Evolutionary conservation across 495 filamentous ascomycete species (phyloP).

Genomic region (Tuber borchii): DNA sequence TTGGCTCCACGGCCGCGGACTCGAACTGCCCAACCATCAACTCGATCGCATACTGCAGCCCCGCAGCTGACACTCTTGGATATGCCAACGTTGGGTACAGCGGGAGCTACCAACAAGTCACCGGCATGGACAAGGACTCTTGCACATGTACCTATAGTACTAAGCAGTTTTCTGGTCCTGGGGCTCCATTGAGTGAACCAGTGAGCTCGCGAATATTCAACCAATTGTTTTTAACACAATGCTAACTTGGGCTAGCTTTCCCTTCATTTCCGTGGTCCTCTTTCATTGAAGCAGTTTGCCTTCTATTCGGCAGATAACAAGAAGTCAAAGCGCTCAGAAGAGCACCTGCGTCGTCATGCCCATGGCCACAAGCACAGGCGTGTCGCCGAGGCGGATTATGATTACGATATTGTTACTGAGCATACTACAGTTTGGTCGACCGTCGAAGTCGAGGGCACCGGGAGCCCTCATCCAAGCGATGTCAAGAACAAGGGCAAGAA

Average conservation of each 20-base stretch:
- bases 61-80: conserved; percentile 41
- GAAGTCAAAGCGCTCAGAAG: conserved; percentile 41
- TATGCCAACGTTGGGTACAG: conserved; percentile 54
- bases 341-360: conserved; percentile 43
- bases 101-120: conserved; percentile 57
- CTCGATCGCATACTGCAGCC: conserved; percentile 52
- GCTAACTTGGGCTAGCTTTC: conserved; percentile 50
- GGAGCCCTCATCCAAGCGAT: background rate
- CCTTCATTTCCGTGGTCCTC: conserved; percentile 62
- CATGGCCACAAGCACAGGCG: conserved; percentile 44
- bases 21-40: conserved; percentile 22
- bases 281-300: conserved; percentile 57
- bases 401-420: background rate
- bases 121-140: conserved; percentile 50
- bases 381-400: background rate
- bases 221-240: conserved; percentile 3
- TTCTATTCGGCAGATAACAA: conserved; percentile 51
- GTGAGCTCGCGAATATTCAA: conserved; percentile 46
- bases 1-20: conserved; percentile 17
- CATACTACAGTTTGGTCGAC: background rate
- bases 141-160: conserved; percentile 51
- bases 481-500: background rate
- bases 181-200: conserved; percentile 62
- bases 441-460: background rate
- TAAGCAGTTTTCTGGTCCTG: conserved; percentile 47